Evolutionary conservation across 1,284 basidiomycete species (phyloP), one percentile per base, ranked within the genome.

Genomic region (Ustilago loliicola): DNA sequence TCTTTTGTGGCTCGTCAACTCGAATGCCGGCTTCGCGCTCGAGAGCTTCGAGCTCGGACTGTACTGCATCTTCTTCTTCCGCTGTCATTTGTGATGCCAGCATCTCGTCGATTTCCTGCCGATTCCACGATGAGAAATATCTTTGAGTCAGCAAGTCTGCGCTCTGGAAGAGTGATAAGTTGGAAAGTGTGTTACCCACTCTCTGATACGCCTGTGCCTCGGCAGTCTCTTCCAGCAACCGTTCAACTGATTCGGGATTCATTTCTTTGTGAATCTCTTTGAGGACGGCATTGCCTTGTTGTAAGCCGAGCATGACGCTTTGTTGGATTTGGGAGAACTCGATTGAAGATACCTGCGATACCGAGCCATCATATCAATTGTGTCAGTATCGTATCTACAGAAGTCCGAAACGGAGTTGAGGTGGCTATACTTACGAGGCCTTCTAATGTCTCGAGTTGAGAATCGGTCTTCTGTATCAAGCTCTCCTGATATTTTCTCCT

Each of bases 251-350:
- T 84, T 98, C 95, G 4, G 95, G 84, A 76, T 92, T 94, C 90
- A 98, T 92, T 87, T 98, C 95, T 83, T 91, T 91, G 87, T 99
- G 95, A 42, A 99, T 93, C 88, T 96, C 91, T 85, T 93, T 94
- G 64, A 99, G 89, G 0, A 98, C 95, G 50, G 93, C 92, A 77
- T 94, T 97, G 2, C 96, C 96, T 87, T 96, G 94, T 86, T 94
- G 91, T 48, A 99, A 87, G 9, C 96, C 96, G 87, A 95, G 94
- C 54, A 98, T 86, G 19, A 99, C 93, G 4, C 95, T 94, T 50
- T 94, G 92, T 87, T 99, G 94, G 50, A 99, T 92, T 66, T 96
- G 90, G 0, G 96, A 94, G 88, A 97, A 98, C 86, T 99, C 96
- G 83, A 99, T 98, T 0, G 93, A 94, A 9, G 93, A 93, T 6